These are phyloP conservation scores for Entophlyctis luteolus DNA, from an alignment of 192 early-diverging fungal genomes.

Conservation along the genomic window DNA sequence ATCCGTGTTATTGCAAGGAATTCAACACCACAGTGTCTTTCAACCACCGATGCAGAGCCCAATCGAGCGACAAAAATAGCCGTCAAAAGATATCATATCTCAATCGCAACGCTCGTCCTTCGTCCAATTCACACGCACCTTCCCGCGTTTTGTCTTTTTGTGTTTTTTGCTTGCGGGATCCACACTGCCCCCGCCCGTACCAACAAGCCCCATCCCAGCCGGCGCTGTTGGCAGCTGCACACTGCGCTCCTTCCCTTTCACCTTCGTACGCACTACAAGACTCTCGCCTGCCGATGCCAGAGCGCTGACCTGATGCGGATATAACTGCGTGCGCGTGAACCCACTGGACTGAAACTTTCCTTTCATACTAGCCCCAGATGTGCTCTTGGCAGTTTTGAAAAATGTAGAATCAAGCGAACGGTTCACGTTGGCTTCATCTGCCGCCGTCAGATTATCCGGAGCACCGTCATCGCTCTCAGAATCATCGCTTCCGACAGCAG, in stretches of 20 bases:
- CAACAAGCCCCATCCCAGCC: slow-evolving; percentile 21
- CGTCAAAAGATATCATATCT: neutral
- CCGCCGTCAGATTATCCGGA: neutral
- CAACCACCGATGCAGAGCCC: no score
- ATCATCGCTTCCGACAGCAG: slow-evolving; percentile 27
- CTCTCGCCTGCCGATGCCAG: slow-evolving; percentile 11
- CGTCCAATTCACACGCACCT: slow-evolving; percentile 35
- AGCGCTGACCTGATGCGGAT: slow-evolving; percentile 53
- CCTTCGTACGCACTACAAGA: slow-evolving; percentile 6
- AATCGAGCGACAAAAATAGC: no score
- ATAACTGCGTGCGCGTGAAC: slow-evolving; percentile 55
- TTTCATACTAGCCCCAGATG: slow-evolving; percentile 31
- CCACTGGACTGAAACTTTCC: slow-evolving; percentile 37
- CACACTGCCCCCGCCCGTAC: neutral
- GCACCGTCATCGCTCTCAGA: slow-evolving; percentile 13
- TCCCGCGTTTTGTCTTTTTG: slow-evolving; percentile 36
- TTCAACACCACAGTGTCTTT: no score
- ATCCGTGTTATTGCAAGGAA: no score
- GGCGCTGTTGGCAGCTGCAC: slow-evolving; percentile 11
- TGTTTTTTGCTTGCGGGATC: slow-evolving; percentile 31
- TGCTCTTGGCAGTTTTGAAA: slow-evolving; percentile 1
- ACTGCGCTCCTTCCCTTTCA: slow-evolving; percentile 6
- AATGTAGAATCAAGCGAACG: slow-evolving; percentile 21
- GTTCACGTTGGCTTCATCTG: slow-evolving; percentile 31
- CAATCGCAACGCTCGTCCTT: slow-evolving; percentile 20